Conservation (phyloP, 2,329 filamentous ascomycete genomes). For the Verticillium tricorpus region DNA sequence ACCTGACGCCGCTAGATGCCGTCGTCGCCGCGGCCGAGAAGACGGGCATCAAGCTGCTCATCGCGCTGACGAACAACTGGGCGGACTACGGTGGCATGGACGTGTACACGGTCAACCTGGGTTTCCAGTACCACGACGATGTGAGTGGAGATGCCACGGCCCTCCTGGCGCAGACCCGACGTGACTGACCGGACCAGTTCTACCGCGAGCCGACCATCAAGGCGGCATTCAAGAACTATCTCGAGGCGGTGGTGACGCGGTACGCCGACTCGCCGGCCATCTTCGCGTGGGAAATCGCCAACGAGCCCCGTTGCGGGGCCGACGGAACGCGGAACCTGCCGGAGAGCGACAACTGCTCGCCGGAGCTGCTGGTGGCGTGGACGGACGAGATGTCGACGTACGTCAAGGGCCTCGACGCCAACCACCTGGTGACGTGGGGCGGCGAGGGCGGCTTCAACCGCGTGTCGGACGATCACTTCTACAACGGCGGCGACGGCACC, state of each 20-base stretch:
- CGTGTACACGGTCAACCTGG: conserved; percentile 50
- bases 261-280: conserved; percentile 56
- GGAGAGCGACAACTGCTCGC: conserved; percentile 30
- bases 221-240: conserved; percentile 51
- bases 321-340: conserved; percentile 41
- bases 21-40: conserved; percentile 43
- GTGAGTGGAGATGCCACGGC: conserved; percentile 17
- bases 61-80: conserved; percentile 51
- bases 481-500: conserved; percentile 43
- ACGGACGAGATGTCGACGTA: conserved; percentile 49
- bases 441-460: conserved; percentile 55
- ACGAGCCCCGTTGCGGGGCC: conserved; percentile 51
- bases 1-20: conserved; percentile 39
- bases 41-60: conserved; percentile 43
- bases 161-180: neutral
- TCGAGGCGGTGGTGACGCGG: conserved; percentile 52
- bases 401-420: conserved; percentile 45
- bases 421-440: conserved; percentile 51
- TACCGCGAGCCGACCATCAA: conserved; percentile 46
- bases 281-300: conserved; percentile 64
- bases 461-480: conserved; percentile 35
- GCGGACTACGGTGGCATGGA: conserved; percentile 52
- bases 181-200: conserved; percentile 28
- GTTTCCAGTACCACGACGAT: conserved; percentile 46
- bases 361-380: conserved; percentile 41